These are phyloP conservation scores for Candida namnaoensis DNA, from an alignment of 805 yeast species.

Conservation along the genomic window DNA sequence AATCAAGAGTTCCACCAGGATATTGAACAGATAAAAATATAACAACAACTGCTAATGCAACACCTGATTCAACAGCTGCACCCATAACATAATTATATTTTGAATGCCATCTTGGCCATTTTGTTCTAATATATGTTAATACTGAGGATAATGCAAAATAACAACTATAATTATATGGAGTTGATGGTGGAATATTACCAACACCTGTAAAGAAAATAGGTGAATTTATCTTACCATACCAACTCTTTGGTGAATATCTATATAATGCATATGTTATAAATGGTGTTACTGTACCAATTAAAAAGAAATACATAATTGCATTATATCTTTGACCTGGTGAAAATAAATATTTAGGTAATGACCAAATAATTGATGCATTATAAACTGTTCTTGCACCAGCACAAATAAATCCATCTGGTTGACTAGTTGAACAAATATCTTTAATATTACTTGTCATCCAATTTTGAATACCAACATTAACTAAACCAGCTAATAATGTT, in stretches of 20 bases:
- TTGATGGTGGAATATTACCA: constrained; percentile 68
- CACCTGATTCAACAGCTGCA: constrained; percentile 57
- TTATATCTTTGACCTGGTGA: constrained; percentile 39
- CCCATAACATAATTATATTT: constrained; percentile 53
- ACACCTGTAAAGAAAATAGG: constrained; percentile 57
- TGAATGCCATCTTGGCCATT: constrained; percentile 47
- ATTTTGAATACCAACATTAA: constrained; percentile 28
- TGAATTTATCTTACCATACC: constrained; percentile 34
- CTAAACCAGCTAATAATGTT: constrained; percentile 29
- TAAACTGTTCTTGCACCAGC: constrained; percentile 33
- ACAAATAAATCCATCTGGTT: constrained; percentile 34
- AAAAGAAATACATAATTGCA: constrained; percentile 45
- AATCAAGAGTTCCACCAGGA: constrained; percentile 29
- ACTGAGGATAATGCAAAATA: constrained; percentile 37
- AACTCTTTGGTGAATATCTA: constrained; percentile 20
- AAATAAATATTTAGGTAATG: constrained; percentile 39
- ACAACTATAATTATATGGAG: constrained; percentile 58
- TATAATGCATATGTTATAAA: constrained; percentile 23
- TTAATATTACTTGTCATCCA: constrained; percentile 30
- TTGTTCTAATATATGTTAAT: constrained; percentile 34
- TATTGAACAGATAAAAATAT: constrained; percentile 45
- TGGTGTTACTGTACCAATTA: constrained; percentile 37
- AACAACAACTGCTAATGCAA: constrained; percentile 47
- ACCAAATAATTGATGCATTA: constrained; percentile 47
- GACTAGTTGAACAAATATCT: constrained; percentile 29